These are phyloP conservation scores for Nymphaea thermarum DNA, from an alignment of 164 flowering plant genomes.

Conservation along the genomic window DNA sequence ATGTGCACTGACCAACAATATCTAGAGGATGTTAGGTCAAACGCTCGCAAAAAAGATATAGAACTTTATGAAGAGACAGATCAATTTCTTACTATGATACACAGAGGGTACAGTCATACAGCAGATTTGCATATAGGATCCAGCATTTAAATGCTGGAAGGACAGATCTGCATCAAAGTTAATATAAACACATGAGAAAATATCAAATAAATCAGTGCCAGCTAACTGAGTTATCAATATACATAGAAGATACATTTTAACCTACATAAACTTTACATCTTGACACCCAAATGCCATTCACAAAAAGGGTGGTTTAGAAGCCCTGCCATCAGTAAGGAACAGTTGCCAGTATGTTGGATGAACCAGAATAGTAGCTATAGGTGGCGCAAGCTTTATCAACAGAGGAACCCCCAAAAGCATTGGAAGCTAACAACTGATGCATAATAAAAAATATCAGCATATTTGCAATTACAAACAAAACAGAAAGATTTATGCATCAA, in stretches of 20 bases:
- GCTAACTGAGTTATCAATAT: background rate
- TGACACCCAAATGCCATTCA: constrained; percentile 88
- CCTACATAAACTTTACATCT: constrained; percentile 82
- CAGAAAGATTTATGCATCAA: background rate
- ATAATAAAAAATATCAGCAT: too few relatives aligned
- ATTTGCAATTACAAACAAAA: background rate
- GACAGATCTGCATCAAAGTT: constrained; percentile 57
- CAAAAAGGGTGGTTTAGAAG: constrained; percentile 72
- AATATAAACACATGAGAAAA: too few relatives aligned
- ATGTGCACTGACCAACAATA: constrained; percentile 99
- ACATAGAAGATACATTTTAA: background rate
- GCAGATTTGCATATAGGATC: constrained; percentile 75
- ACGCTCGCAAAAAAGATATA: background rate
- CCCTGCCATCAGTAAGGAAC: constrained; percentile 79
- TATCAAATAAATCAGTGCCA: background rate
- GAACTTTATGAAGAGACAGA: background rate
- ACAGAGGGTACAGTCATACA: constrained; percentile 88
- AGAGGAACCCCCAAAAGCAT: constrained; percentile 79
- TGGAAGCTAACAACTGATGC: constrained; percentile 48
- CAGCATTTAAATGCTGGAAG: constrained; percentile 72
- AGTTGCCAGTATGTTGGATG: constrained; percentile 87
- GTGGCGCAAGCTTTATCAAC: constrained; percentile 72
- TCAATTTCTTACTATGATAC: background rate
- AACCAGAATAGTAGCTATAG: constrained; percentile 61
- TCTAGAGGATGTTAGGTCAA: constrained; percentile 45